These are phyloP conservation scores for Exophiala lecanii-corni DNA, from an alignment of 2,329 filamentous ascomycete species.

Conservation along the genomic window DNA sequence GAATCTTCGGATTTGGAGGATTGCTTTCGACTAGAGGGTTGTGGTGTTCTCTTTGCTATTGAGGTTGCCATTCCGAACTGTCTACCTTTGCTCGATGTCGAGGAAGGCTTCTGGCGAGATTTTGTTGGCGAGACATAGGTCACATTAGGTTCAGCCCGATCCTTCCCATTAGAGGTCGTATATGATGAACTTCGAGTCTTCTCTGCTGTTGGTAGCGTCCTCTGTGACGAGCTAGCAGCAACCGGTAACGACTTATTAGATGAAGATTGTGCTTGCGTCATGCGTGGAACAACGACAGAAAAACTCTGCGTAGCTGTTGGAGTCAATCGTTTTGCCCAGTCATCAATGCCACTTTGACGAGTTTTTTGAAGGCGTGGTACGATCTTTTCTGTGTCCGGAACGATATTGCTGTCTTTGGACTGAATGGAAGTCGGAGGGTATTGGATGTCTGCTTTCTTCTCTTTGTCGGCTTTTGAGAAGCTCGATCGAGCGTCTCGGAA, in stretches of 20 bases:
- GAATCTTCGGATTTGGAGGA: conserved; percentile 9
- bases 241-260: background rate
- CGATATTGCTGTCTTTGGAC: background rate
- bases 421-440: conserved; percentile 8
- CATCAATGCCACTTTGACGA: conserved; percentile 19
- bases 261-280: background rate
- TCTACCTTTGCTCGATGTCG: too few relatives aligned
- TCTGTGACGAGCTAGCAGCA: background rate
- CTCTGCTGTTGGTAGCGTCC: background rate
- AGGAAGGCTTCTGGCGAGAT: too few relatives aligned
- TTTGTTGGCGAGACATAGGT: conserved; percentile 15
- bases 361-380: conserved; percentile 10
- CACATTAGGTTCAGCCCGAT: conserved; percentile 16
- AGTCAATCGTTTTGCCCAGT: conserved; percentile 17
- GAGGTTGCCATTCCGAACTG: conserved; percentile 16
- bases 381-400: conserved; percentile 12
- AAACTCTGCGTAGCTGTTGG: conserved; percentile 2
- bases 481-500: background rate
- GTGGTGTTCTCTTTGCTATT: conserved; percentile 16
- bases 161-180: conserved; percentile 19
- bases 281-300: conserved; percentile 15
- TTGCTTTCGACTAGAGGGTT: background rate
- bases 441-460: conserved; percentile 8
- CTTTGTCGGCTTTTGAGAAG: conserved; percentile 3
- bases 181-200: conserved; percentile 7